Evolutionary conservation across 768 basidiomycete species (phyloP), one percentile per base, ranked within the genome.

Genomic region (Boletus reticuloceps): DNA sequence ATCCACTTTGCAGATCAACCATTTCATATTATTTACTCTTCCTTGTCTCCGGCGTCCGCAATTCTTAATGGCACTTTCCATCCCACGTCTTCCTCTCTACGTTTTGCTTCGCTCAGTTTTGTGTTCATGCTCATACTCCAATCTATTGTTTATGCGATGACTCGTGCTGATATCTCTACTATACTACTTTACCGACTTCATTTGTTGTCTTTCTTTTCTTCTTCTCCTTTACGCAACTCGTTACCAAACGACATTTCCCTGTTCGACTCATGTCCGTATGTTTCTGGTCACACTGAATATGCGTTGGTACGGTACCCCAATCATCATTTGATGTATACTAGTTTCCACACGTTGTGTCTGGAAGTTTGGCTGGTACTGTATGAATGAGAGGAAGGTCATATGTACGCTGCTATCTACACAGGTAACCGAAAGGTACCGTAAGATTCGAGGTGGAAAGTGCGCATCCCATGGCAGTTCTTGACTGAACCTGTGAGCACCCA

Each of bases 111-210:
- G 32, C 45, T 58, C 55, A 42, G 50, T 45, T 48, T 55, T 50
- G 47, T 52, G 58, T 63, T 57, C 64, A 55, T 63, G 55, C 51
- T 58, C 61, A 60, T 59, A 61, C 50, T 47, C 55, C 58, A 61
- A 51, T 43, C 69, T 71, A 73, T 58, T 68, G 60, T 56, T 59
- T 56, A 58, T 58, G 59, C 46, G 64, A 70, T 61, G 63, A 67
- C 45, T 46, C 54, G 57, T 67, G 63, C 66, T 60, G 66, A 63
- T 68, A 70, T 69, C 55, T 70, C 55, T 69, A 70, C 65, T 67
- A 70, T 63, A 69, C 34, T 71, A 71, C 62, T 69, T 62, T 62
- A 69, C 69, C 56, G 17, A 60, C 58, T 34, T 62, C 45, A n/a
- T 54, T 40, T 54, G 55, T 62, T 59, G 50, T 51, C 42, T 42